Percentiles rank a stretch among this genome's conserved stretches.
These are phyloP conservation scores for Suhomyces choctaworum DNA, from an alignment of 1,139 yeast species.

Conservation along the genomic window DNA sequence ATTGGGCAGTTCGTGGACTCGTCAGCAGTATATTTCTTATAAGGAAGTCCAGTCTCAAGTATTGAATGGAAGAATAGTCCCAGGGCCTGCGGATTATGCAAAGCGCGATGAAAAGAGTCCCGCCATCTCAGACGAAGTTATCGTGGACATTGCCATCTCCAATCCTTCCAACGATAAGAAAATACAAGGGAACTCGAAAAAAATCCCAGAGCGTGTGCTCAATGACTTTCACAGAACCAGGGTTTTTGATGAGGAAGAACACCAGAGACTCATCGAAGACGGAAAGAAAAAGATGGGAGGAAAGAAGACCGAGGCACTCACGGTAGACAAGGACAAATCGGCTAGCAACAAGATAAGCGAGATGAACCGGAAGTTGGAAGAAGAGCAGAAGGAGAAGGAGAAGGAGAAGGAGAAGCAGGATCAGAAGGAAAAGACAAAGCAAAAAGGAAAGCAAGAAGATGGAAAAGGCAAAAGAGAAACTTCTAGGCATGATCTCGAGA, in stretches of 20 bases:
- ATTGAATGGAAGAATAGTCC: conserved; percentile 13
- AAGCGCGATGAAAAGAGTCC: conserved; percentile 1
- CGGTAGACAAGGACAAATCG: conserved; percentile 19
- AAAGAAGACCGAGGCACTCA: conserved; percentile 15
- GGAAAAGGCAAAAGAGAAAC: conserved; percentile 6
- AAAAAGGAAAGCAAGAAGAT: not conserved
- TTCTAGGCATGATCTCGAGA: conserved; percentile 24
- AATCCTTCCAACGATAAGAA: conserved; percentile 28
- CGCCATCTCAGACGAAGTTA: conserved; percentile 20
- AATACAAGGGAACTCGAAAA: conserved; percentile 35
- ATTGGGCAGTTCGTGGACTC: conserved; percentile 36
- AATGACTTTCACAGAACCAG: conserved; percentile 29
- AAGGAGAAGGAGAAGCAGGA: conserved; percentile 7
- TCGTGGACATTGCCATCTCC: conserved; percentile 42
- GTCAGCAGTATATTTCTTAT: conserved; percentile 33
- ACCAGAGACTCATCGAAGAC: conserved; percentile 14
- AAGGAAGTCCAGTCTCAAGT: conserved; percentile 32
- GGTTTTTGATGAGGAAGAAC: conserved; percentile 33
- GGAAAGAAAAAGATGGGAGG: conserved; percentile 16
- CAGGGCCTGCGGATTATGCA: not conserved
- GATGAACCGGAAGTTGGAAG: conserved; percentile 13
- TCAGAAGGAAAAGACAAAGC: conserved; percentile 3
- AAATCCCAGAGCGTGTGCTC: conserved; percentile 32
- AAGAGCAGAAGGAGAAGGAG: conserved; percentile 10
- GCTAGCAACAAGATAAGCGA: conserved; percentile 19